These are phyloP conservation scores for Pulveroboletus ridleyi DNA, from an alignment of 1,284 basidiomycete species.

Conservation along the genomic window DNA sequence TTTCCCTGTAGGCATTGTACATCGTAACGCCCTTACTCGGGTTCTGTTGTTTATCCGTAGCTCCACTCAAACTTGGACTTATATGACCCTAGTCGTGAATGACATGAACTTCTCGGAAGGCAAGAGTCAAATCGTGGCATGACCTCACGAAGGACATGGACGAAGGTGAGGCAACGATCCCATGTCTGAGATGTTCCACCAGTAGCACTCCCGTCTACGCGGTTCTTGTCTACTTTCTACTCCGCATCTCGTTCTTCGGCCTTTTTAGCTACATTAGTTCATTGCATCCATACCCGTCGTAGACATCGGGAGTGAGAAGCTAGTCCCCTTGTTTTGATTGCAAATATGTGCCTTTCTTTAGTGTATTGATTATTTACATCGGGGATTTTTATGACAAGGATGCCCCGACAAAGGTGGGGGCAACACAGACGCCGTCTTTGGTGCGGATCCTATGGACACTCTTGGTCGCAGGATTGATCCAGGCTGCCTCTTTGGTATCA, in stretches of 20 bases:
- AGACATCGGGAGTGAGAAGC: slow-evolving; percentile 10
- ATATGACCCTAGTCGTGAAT: neutral
- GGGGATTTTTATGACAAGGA: slow-evolving; percentile 73
- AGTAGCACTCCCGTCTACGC: too few species aligned
- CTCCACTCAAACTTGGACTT: slow-evolving; percentile 17
- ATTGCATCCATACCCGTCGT: slow-evolving; percentile 53
- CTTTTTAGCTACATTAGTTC: slow-evolving; percentile 70
- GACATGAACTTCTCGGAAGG: too few species aligned
- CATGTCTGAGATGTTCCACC: too few species aligned
- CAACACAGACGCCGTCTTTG: slow-evolving; percentile 80
- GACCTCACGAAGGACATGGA: slow-evolving; percentile 49
- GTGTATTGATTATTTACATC: slow-evolving; percentile 8
- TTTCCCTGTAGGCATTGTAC: neutral
- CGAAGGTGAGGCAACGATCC: too few species aligned
- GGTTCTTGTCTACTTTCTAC: slow-evolving; percentile 56
- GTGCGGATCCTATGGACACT: slow-evolving; percentile 86
- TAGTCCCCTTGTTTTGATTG: neutral
- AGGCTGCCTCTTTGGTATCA: slow-evolving; percentile 87
- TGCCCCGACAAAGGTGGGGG: slow-evolving; percentile 87
- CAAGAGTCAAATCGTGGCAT: neutral
- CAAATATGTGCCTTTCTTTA: neutral
- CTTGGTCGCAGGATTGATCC: slow-evolving; percentile 89
- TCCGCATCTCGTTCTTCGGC: slow-evolving; percentile 66
- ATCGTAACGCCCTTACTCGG: neutral
- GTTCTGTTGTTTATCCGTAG: slow-evolving; percentile 3